Evolutionary conservation across 2,329 filamentous ascomycete genomes (phyloP).

Genomic region (Hypoxylon sp.): DNA sequence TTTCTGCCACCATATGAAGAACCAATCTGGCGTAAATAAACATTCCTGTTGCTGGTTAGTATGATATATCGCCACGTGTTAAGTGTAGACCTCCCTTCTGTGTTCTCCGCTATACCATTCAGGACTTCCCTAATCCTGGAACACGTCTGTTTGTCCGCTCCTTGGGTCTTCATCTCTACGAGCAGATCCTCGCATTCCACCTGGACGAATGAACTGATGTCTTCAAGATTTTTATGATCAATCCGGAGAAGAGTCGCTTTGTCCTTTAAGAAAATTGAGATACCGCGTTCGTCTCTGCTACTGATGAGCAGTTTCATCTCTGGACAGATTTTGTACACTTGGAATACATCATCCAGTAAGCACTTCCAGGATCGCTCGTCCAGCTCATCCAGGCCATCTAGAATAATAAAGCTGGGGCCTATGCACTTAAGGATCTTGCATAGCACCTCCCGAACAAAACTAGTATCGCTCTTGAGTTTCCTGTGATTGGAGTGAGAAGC

Average conservation of each 20-base stretch:
- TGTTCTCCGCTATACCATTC: slow-evolving; percentile 4
- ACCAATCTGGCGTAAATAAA: slow-evolving; percentile 27
- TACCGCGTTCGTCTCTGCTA: slow-evolving; percentile 21
- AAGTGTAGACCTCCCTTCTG: slow-evolving; percentile 6
- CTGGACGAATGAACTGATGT: slow-evolving; percentile 15
- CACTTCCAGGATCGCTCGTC: slow-evolving; percentile 12
- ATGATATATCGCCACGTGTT: background rate
- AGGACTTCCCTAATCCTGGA: slow-evolving; percentile 3
- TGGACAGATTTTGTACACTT: slow-evolving; percentile 12
- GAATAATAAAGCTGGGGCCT: slow-evolving; percentile 9
- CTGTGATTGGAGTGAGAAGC: slow-evolving; percentile 5
- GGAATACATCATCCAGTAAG: slow-evolving; percentile 6
- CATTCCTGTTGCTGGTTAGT: slow-evolving; percentile 19
- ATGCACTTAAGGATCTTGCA: slow-evolving; percentile 6
- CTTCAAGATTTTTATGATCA: slow-evolving; percentile 10
- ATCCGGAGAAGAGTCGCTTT: slow-evolving; percentile 12
- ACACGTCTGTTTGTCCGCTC: slow-evolving; percentile 14
- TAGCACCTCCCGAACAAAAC: slow-evolving; percentile 9
- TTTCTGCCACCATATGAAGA: slow-evolving; percentile 11
- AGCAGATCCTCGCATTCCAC: slow-evolving; percentile 10
- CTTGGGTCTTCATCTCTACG: slow-evolving; percentile 5
- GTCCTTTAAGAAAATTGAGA: slow-evolving; percentile 1
- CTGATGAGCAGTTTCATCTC: slow-evolving; percentile 23
- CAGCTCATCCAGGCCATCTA: slow-evolving; percentile 23
- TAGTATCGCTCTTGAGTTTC: slow-evolving; percentile 13